Base-by-base conservation (phyloP, 1,284 basidiomycete species). In the Austropuccinia psidii region DNA sequence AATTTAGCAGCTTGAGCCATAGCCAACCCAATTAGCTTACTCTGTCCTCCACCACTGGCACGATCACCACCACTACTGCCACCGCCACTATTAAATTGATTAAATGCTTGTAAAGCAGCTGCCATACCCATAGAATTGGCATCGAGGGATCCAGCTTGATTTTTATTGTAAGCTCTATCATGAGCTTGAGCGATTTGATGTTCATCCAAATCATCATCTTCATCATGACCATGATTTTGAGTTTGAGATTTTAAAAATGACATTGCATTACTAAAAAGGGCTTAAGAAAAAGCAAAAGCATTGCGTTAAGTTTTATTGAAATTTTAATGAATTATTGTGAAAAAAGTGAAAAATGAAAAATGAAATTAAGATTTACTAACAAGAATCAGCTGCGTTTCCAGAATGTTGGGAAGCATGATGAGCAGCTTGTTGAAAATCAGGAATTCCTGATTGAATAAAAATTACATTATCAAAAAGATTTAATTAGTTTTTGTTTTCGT, bases 1-100 rank as follows among this genome's bases (percentile, higher is more conserved):
- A 69, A 49, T 58, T 69, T 57, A n/a, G 67, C 67, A 21, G 67
- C 67, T 49, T 69, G 67, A 21, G 67, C 67, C 67, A 69, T 69
- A 24, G 67, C 67, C 52, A 69, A 37, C 1, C 67, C 67, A 33
- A 69, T 69, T n/a, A 72, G 21, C 31, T 72, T 72, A 31, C 68
- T 61, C 17, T 49, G 33, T 0, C 43, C 29, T 47, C 57, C 58
- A 5, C 57, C 57, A 24, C 27, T 52, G 52, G 27, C 27, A 29
- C 35, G n/a, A 5, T 29, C 15, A 2, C 37, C 41, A 24, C 29
- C 35, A 29, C 35, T 33, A 33, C 41, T 57, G 1, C 57, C 68
- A 52, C 57, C 58, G n/a, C 57, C 55, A 62, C 57, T 61, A 21
- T 24, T 52, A 29, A 61, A 72, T 31, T 72, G 55, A 31, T 72